Conservation (phyloP, 2,329 filamentous ascomycete genomes). For the Sporothrix schenckii region DNA sequence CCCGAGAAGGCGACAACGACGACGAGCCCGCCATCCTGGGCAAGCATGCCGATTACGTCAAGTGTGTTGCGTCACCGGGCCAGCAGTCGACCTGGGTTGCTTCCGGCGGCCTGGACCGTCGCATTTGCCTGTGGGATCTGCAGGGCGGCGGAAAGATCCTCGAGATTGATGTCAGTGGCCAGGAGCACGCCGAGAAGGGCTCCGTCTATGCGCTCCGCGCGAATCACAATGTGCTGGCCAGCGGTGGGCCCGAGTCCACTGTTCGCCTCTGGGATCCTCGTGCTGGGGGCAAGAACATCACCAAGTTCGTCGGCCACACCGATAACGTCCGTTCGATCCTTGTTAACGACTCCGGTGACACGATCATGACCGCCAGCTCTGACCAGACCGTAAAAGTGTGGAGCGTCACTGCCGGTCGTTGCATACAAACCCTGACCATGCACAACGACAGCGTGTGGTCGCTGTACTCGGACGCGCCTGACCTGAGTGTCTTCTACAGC, state of each 20-base stretch:
- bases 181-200: conserved; percentile 85
- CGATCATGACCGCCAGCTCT: conserved; percentile 89
- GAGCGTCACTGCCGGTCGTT: conserved; percentile 92
- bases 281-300: conserved; percentile 78
- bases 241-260: conserved; percentile 90
- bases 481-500: conserved; percentile 89
- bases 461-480: conserved; percentile 83
- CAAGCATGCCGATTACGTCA: conserved; percentile 94
- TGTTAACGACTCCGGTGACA: conserved; percentile 85
- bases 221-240: conserved; percentile 79
- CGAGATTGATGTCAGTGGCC: conserved; percentile 81
- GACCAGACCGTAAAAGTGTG: conserved; percentile 98
- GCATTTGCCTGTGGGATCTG: conserved; percentile 91
- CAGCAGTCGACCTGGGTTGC: conserved; percentile 77
- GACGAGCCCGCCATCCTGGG: conserved; percentile 79
- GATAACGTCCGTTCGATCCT: conserved; percentile 92
- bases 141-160: conserved; percentile 83
- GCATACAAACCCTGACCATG: conserved; percentile 98
- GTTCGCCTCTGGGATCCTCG: conserved; percentile 90
- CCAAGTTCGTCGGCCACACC: conserved; percentile 95
- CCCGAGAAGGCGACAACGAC: conserved; percentile 65
- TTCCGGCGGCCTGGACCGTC: conserved; percentile 89
- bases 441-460: conserved; percentile 99
- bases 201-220: conserved; percentile 90
- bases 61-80: conserved; percentile 79